Conservation (phyloP, 2,329 filamentous ascomycete species). For the Neonectria punicea region DNA sequence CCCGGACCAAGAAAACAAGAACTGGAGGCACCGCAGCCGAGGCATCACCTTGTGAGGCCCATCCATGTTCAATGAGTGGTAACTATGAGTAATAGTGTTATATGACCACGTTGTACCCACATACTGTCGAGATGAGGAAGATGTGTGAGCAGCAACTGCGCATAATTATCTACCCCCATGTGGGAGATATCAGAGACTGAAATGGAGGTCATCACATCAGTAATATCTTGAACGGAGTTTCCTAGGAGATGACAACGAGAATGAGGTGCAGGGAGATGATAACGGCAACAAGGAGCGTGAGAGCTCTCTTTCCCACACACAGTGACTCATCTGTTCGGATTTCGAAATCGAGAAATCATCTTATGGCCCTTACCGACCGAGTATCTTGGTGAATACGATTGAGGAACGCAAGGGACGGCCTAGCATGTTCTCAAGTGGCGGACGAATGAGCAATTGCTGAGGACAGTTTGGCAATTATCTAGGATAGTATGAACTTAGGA, state of each 20-base stretch:
- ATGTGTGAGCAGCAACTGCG: constrained; percentile 59
- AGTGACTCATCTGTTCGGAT: constrained; percentile 65
- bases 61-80: constrained; percentile 65
- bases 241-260: constrained; percentile 62
- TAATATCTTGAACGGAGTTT: constrained; percentile 64
- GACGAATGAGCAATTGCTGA: constrained; percentile 70
- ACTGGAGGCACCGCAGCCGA: constrained; percentile 66
- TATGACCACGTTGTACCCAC: constrained; percentile 63
- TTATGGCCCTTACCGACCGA: constrained; percentile 47
- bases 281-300: constrained; percentile 63
- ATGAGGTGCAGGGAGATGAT: constrained; percentile 68
- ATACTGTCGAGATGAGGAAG: constrained; percentile 65
- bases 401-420: constrained; percentile 63
- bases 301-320: constrained; percentile 66
- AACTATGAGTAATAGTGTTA: constrained; percentile 65
- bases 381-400: constrained; percentile 50
- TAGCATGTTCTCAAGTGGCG: constrained; percentile 63
- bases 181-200: constrained; percentile 66
- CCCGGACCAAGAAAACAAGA: constrained; percentile 65
- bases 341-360: constrained; percentile 63
- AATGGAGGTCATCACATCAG: constrained; percentile 59
- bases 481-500: constrained; percentile 66
- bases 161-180: constrained; percentile 61
- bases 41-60: constrained; percentile 63
- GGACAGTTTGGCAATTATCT: constrained; percentile 68